Percentiles rank a stretch among this genome's conserved stretches.
Evolutionary conservation across 768 basidiomycete species (phyloP).

Genomic region (Dentipellis sp.): DNA sequence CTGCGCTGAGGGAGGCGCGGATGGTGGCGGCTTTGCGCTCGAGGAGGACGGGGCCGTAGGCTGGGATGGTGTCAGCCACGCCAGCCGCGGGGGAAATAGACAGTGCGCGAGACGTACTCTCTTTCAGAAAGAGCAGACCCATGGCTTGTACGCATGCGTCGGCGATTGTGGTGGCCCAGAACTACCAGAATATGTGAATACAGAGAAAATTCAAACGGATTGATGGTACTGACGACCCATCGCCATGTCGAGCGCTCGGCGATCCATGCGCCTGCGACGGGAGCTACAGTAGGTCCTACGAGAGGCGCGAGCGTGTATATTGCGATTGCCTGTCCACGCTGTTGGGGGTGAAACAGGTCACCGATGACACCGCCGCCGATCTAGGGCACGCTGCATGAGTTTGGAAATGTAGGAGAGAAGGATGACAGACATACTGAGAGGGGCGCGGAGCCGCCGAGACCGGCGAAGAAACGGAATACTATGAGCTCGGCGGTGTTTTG

Average conservation of each 20-base stretch:
- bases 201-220: background rate
- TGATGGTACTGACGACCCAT: slow-evolving; percentile 45
- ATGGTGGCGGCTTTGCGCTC: slow-evolving; percentile 44
- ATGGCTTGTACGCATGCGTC: slow-evolving; percentile 43
- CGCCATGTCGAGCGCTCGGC: slow-evolving; percentile 58
- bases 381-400: background rate
- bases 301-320: slow-evolving; percentile 59
- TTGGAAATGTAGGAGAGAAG: background rate
- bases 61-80: slow-evolving; percentile 3
- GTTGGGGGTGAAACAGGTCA: slow-evolving; percentile 53
- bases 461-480: background rate
- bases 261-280: slow-evolving; percentile 59
- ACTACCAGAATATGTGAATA: background rate
- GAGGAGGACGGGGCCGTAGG: slow-evolving; percentile 25
- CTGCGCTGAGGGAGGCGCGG: slow-evolving; percentile 33
- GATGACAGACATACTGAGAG: slow-evolving; percentile 25
- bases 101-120: slow-evolving; percentile 38
- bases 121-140: slow-evolving; percentile 49
- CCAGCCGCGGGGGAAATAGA: too few relatives aligned
- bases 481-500: background rate
- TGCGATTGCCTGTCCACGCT: slow-evolving; percentile 56
- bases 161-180: slow-evolving; percentile 25
- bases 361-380: slow-evolving; percentile 58
- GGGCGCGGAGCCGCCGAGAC: background rate
- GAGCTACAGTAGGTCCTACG: slow-evolving; percentile 57